A percentile compares a stretch with the other conserved stretches of the same genome.
These are phyloP conservation scores for Dianthus caryophyllus DNA, from an alignment of 148 eudicot genomes.

Conservation along the genomic window DNA sequence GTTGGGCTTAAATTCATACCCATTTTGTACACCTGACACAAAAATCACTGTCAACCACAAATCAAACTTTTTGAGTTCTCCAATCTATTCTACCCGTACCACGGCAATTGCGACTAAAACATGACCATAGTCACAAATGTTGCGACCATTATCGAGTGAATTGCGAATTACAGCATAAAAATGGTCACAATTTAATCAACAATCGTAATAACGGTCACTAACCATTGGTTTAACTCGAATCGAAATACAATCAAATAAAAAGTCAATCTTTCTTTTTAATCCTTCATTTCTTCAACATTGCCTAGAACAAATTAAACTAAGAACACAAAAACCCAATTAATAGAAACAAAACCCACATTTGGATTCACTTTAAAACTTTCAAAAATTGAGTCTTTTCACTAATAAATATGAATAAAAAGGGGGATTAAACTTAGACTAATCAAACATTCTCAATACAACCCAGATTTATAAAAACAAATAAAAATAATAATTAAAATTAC, in stretches of 20 bases:
- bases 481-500: neutral
- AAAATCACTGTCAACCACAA: neutral
- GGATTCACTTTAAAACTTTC: neutral
- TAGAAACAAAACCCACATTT: conserved; percentile 9
- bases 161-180: no score
- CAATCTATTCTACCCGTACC: no score
- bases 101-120: no score
- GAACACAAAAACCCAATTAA: no score
- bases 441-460: neutral
- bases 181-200: no score
- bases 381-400: neutral
- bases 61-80: no score
- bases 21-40: conserved; percentile 34
- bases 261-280: conserved; percentile 8
- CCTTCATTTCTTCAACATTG: neutral
- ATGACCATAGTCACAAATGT: no score
- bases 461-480: neutral
- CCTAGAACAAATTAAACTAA: no score
- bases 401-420: neutral
- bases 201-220: no score
- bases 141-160: no score
- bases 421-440: neutral
- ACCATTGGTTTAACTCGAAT: no score
- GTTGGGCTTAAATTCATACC: conserved; percentile 70
- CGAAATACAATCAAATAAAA: no score